Conservation (phyloP, 2,329 filamentous ascomycete species). For the Catunica adiposa region DNA sequence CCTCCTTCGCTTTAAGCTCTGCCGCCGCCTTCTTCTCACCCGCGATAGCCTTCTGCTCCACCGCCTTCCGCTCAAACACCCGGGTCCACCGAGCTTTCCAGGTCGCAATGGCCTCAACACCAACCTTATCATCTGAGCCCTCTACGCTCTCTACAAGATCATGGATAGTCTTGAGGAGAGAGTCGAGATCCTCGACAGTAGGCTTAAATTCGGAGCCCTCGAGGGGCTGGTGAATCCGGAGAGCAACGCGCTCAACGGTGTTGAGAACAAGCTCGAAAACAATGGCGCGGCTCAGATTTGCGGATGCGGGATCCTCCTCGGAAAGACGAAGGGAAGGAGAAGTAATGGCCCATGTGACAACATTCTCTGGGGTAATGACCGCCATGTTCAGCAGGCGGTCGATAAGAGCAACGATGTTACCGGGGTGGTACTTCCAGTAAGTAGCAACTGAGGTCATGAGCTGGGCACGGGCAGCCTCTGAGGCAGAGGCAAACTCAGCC, state of each 20-base stretch:
- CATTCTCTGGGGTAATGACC: constrained; percentile 69
- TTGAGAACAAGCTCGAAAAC: constrained; percentile 81
- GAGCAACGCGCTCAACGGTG: constrained; percentile 42
- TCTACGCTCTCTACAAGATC: constrained; percentile 57
- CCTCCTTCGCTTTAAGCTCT: constrained; percentile 13
- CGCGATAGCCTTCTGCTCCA: constrained; percentile 62
- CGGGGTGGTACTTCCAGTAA: constrained; percentile 88
- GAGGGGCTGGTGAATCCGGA: constrained; percentile 8
- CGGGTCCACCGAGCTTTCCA: constrained; percentile 82
- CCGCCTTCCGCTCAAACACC: constrained; percentile 65
- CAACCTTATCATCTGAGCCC: constrained; percentile 38
- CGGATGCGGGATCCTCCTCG: constrained; percentile 37
- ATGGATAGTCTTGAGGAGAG: constrained; percentile 33
- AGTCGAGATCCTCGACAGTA: constrained; percentile 18
- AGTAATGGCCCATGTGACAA: constrained; percentile 78
- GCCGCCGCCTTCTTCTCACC: constrained; percentile 6
- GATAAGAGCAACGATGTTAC: constrained; percentile 78
- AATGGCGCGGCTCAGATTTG: constrained; percentile 54
- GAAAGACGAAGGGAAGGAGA: constrained; percentile 31
- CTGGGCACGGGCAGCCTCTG: constrained; percentile 62
- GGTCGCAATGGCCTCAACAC: constrained; percentile 34
- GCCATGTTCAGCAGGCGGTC: constrained; percentile 97
- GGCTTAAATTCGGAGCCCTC: constrained; percentile 10
- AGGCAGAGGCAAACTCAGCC: constrained; percentile 58
- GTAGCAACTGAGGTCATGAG: constrained; percentile 80